Percentiles rank a stretch among this genome's conserved stretches.
Conservation (phyloP, 371 early-diverging fungal genomes). For the Dichotomocladium elegans region DNA sequence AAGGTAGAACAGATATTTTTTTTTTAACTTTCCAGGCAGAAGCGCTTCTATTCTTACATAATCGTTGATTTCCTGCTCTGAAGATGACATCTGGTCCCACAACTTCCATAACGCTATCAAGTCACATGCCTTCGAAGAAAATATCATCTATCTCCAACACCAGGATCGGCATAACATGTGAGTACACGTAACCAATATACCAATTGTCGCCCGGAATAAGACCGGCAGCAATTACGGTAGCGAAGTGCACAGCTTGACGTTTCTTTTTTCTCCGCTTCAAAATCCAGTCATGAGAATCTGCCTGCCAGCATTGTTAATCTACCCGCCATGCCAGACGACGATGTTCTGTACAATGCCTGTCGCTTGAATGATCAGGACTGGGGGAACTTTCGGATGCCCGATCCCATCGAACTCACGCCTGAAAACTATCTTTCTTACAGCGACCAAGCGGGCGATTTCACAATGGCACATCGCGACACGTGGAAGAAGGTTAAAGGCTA, state of each 20-base stretch:
- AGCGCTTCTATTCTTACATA: no score
- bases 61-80: no score
- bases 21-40: no score
- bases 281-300: slow-evolving; percentile 28
- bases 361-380: slow-evolving; percentile 26
- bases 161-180: slow-evolving; percentile 41
- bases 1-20: slow-evolving; percentile 30
- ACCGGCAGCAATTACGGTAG: neutral
- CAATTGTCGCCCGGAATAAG: no score
- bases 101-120: slow-evolving; percentile 46
- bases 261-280: no score
- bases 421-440: slow-evolving; percentile 23
- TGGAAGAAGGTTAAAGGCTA: slow-evolving; percentile 38
- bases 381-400: slow-evolving; percentile 29
- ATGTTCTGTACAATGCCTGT: slow-evolving; percentile 34
- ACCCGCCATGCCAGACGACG: slow-evolving; percentile 31
- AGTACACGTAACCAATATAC: no score
- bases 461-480: slow-evolving; percentile 43
- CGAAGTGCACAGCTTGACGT: neutral
- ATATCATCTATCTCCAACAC: slow-evolving; percentile 34
- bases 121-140: slow-evolving; percentile 31
- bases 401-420: slow-evolving; percentile 15
- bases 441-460: slow-evolving; percentile 46
- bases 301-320: slow-evolving; percentile 39
- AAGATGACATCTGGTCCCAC: slow-evolving; percentile 49